A percentile compares a stretch with the other conserved stretches of the same genome.
phyloP scores from a whole-genome alignment of 768 basidiomycete genomes.

The Termitomyces sp. region DNA sequence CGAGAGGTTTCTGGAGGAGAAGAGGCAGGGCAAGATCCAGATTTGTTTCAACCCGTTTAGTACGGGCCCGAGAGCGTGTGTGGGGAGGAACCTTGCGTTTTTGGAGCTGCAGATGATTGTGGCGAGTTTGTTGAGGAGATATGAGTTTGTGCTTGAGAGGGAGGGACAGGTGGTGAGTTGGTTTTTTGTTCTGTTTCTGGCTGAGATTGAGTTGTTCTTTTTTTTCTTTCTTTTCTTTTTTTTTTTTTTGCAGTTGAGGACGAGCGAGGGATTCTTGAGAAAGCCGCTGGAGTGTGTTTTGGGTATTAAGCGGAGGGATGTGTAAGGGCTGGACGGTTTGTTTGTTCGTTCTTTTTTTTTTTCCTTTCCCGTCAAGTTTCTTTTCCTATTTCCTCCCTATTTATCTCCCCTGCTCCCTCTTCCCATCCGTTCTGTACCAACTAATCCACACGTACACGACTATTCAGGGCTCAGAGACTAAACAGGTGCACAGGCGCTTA shows the following conservation, averaged over 20 bases:
- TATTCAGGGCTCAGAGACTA: no score
- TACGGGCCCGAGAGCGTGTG: conserved; percentile 79
- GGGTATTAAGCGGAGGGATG: conserved; percentile 64
- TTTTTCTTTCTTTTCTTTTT: no score
- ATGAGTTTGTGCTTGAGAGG: conserved; percentile 64
- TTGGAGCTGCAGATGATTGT: conserved; percentile 80
- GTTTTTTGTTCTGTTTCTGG: no score
- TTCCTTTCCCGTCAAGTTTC: no score
- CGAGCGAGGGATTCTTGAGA: conserved; percentile 82
- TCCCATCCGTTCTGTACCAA: no score
- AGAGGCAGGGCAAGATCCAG: conserved; percentile 49
- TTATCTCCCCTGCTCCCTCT: no score
- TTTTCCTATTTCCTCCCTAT: no score
- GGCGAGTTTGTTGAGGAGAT: conserved; percentile 75
- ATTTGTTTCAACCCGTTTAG: conserved; percentile 86
- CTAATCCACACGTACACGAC: no score
- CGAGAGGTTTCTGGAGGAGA: conserved; percentile 81
- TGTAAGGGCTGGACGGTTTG: conserved; percentile 9
- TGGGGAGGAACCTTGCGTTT: conserved; percentile 78
- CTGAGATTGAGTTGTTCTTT: no score
- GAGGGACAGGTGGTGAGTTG: conserved; percentile 53
- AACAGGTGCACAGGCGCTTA: no score
- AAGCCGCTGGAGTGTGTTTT: conserved; percentile 75
- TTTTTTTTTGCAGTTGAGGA: no score
- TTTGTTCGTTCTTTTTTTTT: no score